phyloP scores from a whole-genome alignment of 306 rosid species.

The Vicia faba region DNA sequence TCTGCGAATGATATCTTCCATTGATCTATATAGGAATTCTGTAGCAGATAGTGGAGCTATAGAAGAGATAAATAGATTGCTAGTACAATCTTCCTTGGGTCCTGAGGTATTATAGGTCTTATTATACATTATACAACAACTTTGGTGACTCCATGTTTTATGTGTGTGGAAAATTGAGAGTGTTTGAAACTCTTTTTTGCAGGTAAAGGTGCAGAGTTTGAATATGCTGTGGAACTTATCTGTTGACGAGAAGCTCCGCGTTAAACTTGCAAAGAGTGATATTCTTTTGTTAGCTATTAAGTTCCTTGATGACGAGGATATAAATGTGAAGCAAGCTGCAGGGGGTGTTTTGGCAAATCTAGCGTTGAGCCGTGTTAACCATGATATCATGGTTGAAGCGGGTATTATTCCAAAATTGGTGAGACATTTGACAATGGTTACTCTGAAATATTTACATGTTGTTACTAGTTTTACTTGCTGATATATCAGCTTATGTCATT shows the following conservation, averaged over 20 bases:
- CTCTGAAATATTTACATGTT: constrained; percentile 20
- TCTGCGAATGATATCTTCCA: constrained; percentile 64
- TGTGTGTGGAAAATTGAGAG: constrained; percentile 44
- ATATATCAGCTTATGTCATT: constrained; percentile 30
- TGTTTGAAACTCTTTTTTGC: constrained; percentile 37
- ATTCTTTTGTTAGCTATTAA: constrained; percentile 60
- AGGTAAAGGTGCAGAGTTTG: constrained; percentile 88
- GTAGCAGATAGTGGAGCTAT: constrained; percentile 85
- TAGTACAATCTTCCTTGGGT: constrained; percentile 56
- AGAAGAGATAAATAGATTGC: constrained; percentile 80
- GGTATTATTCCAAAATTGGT: constrained; percentile 87
- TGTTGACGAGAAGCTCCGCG: constrained; percentile 72
- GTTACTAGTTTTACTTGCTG: constrained; percentile 11
- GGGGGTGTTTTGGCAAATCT: constrained; percentile 84
- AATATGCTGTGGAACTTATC: constrained; percentile 81
- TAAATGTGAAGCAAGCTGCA: constrained; percentile 78
- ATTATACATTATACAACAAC: constrained; percentile 10
- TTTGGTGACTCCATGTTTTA: constrained; percentile 31
- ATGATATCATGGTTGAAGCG: constrained; percentile 71
- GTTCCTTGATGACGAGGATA: constrained; percentile 73
- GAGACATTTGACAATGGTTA: constrained; percentile 40
- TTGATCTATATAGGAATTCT: constrained; percentile 64
- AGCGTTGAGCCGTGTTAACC: constrained; percentile 64
- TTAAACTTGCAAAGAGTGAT: constrained; percentile 58
- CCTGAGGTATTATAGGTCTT: constrained; percentile 64